These are phyloP conservation scores for Neckera pumila DNA, from an alignment of 225 moss, liverwort and hornwort genomes.

Conservation along the genomic window DNA sequence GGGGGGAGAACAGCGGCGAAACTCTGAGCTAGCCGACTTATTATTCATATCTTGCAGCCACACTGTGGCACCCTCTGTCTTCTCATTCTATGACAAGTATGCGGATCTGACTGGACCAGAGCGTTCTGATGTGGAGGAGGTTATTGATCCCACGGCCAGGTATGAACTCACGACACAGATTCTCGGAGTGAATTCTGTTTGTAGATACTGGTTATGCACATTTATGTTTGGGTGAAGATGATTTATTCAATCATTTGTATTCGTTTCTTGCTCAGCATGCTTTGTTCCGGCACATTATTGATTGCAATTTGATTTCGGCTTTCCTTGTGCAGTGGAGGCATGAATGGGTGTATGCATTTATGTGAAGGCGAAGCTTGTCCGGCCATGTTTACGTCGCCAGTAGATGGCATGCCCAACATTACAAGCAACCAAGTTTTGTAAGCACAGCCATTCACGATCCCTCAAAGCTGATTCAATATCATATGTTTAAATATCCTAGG, in stretches of 20 bases:
- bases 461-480: neutral
- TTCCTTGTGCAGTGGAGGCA: constrained; percentile 58
- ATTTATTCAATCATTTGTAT: neutral
- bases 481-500: neutral
- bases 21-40: constrained; percentile 69
- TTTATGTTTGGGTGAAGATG: neutral
- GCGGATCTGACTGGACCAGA: constrained; percentile 43
- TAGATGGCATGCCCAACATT: constrained; percentile 74
- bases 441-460: constrained; percentile 6
- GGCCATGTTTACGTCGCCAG: constrained; percentile 80
- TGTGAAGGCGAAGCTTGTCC: constrained; percentile 98
- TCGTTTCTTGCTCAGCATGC: neutral
- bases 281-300: neutral
- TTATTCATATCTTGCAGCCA: constrained; percentile 81
- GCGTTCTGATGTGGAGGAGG: constrained; percentile 53
- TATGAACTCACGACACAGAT: constrained; percentile 10
- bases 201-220: neutral
- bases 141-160: constrained; percentile 71
- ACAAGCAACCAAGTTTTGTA: constrained; percentile 91
- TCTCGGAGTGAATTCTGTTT: neutral
- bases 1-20: constrained; percentile 69
- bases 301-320: neutral
- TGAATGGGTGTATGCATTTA: constrained; percentile 80
- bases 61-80: constrained; percentile 76
- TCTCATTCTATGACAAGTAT: constrained; percentile 87